phyloP scores from a whole-genome alignment of 108 stramenopile species.

The Skeletonema menzelii region DNA sequence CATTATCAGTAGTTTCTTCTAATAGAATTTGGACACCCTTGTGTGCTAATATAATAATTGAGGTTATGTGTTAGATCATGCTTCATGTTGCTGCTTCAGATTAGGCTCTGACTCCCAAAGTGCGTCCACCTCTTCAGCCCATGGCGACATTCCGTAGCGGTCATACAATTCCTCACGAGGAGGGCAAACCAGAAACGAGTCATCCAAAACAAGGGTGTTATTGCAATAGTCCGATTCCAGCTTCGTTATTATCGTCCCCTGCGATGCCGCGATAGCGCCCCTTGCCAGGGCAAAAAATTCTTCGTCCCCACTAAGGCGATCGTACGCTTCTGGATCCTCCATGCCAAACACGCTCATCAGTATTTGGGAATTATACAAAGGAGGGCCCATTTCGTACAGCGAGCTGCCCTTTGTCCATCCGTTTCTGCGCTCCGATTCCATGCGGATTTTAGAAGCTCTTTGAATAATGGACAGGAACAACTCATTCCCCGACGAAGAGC shows the following conservation, averaged over 20 bases:
- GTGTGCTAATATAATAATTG: too few relatives aligned
- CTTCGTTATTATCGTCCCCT: conserved; percentile 20
- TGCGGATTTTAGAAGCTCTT: conserved; percentile 5
- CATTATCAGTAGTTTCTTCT: too few relatives aligned
- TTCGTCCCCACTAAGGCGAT: background rate
- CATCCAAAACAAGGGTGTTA: conserved; percentile 10
- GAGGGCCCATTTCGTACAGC: conserved; percentile 24
- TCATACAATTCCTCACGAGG: conserved; percentile 6
- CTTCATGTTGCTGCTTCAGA: background rate
- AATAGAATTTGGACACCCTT: too few relatives aligned
- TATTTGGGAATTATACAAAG: conserved; percentile 11
- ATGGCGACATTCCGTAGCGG: conserved; percentile 7
- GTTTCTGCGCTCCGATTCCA: conserved; percentile 16
- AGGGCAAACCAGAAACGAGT: background rate
- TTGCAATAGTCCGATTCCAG: background rate
- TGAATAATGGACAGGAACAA: conserved; percentile 9
- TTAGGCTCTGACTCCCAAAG: background rate
- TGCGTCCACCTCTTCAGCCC: conserved; percentile 15
- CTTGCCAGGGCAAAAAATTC: background rate
- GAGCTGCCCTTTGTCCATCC: conserved; percentile 19
- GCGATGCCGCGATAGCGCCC: background rate
- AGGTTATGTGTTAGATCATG: too few relatives aligned
- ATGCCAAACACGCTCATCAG: conserved; percentile 13
- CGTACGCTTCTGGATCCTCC: background rate
- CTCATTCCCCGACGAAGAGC: conserved; percentile 20